These are phyloP conservation scores for Ustilago vetiveriae DNA, from an alignment of 1,284 basidiomycete species.

Conservation along the genomic window DNA sequence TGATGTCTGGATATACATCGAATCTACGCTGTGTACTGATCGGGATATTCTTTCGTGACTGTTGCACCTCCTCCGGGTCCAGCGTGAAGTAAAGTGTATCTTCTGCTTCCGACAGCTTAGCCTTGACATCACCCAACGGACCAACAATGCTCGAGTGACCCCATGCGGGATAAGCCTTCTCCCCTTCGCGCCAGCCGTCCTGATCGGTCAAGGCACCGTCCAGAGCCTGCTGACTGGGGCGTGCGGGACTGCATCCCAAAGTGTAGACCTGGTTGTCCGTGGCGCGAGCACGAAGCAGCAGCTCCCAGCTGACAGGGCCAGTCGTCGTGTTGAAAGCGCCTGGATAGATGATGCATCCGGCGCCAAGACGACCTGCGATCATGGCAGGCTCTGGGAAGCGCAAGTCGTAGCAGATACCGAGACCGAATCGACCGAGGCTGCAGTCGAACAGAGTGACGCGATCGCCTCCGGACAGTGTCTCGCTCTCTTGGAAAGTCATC, in stretches of 20 bases:
- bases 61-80: constrained; percentile 51
- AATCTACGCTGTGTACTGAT: constrained; percentile 59
- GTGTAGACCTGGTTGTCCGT: constrained; percentile 96
- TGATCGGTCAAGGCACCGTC: constrained; percentile 25
- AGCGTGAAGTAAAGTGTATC: constrained; percentile 73
- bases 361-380: constrained; percentile 87
- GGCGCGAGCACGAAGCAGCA: constrained; percentile 86
- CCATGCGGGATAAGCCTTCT: constrained; percentile 63
- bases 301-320: constrained; percentile 94
- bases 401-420: constrained; percentile 81
- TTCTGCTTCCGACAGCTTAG: constrained; percentile 81
- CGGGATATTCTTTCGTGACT: constrained; percentile 54
- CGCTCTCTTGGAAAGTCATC: constrained; percentile 98
- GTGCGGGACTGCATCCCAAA: constrained; percentile 93
- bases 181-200: constrained; percentile 43
- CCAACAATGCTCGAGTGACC: constrained; percentile 62
- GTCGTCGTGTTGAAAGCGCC: constrained; percentile 75
- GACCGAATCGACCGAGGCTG: constrained; percentile 88
- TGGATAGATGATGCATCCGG: constrained; percentile 84
- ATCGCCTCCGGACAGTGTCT: constrained; percentile 84
- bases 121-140: constrained; percentile 78
- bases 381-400: constrained; percentile 95
- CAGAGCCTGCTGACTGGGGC: constrained; percentile 74
- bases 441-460: constrained; percentile 87
- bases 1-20: constrained; percentile 59